A percentile compares a stretch with the other conserved stretches of the same genome.
Conservation (phyloP, 2,329 filamentous ascomycete species). For the Alternaria viburni region DNA sequence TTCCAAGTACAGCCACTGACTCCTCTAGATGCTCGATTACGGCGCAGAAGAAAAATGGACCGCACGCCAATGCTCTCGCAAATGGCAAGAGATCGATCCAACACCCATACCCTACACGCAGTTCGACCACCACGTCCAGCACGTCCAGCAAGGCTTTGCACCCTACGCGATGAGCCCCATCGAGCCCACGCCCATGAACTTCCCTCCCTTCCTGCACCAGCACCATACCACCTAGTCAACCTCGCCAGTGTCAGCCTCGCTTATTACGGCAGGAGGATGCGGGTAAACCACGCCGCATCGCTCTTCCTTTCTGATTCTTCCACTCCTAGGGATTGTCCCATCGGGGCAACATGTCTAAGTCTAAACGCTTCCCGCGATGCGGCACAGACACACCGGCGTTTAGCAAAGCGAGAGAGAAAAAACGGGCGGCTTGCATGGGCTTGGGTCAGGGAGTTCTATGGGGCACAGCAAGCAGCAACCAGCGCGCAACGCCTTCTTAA, state of each 20-base stretch:
- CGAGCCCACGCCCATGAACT: constrained; percentile 33
- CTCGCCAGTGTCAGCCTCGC: background rate
- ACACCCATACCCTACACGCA: constrained; percentile 42
- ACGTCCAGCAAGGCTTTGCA: constrained; percentile 38
- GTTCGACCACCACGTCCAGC: constrained; percentile 41
- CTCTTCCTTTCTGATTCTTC: background rate
- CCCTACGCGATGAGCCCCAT: constrained; percentile 47
- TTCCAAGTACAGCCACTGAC: constrained; percentile 9
- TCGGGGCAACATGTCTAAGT: background rate
- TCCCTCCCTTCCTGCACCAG: constrained; percentile 39
- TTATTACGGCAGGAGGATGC: background rate
- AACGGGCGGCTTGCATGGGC: constrained; percentile 6
- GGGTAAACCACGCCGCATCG: background rate
- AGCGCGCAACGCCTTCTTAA: background rate
- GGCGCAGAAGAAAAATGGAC: constrained; percentile 60
- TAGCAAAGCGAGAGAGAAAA: constrained; percentile 1
- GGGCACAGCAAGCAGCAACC: constrained; percentile 3
- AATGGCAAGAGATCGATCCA: constrained; percentile 57
- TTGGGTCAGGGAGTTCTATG: background rate
- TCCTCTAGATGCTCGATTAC: constrained; percentile 57
- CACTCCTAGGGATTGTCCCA: constrained; percentile 1
- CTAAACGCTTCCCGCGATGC: background rate
- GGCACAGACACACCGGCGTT: constrained; percentile 6
- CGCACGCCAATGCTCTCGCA: constrained; percentile 56
- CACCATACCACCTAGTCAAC: constrained; percentile 11